A percentile compares a stretch with the other conserved stretches of the same genome.
Evolutionary conservation across 176 grass and related monocot species (phyloP).

Genomic region (Saccharum officinarum): DNA sequence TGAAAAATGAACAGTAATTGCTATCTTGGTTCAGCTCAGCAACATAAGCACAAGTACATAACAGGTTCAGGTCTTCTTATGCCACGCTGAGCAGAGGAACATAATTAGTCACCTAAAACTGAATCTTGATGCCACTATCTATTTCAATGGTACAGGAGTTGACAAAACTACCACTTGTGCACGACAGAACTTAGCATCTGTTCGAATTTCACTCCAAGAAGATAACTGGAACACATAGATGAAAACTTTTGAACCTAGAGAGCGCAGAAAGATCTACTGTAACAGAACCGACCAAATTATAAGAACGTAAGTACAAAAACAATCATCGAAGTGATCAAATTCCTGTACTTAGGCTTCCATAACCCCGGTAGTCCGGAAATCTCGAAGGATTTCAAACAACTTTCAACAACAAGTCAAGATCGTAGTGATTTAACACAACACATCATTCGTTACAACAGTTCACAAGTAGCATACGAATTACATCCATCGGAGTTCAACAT

Average conservation of each 20-base stretch:
- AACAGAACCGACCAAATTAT: too few relatives aligned
- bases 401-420: too few relatives aligned
- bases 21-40: background rate
- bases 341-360: too few relatives aligned
- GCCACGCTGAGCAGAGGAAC: background rate
- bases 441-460: too few relatives aligned
- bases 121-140: conserved; percentile 11
- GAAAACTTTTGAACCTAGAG: background rate
- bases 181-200: conserved; percentile 38
- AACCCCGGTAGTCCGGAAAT: too few relatives aligned
- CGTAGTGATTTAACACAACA: too few relatives aligned
- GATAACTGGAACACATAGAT: conserved; percentile 4
- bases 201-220: background rate
- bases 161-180: background rate
- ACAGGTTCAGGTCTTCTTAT: background rate
- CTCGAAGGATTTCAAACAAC: too few relatives aligned
- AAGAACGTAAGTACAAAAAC: too few relatives aligned
- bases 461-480: too few relatives aligned
- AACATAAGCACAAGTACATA: background rate
- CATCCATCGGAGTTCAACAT: too few relatives aligned
- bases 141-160: background rate
- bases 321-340: too few relatives aligned
- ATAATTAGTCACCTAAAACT: background rate
- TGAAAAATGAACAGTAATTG: too few relatives aligned
- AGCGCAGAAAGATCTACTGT: conserved; percentile 47